A percentile compares a stretch with the other conserved stretches of the same genome.
phyloP scores from a whole-genome alignment of 495 filamentous ascomycete species.

The Penicillium pulvis region DNA sequence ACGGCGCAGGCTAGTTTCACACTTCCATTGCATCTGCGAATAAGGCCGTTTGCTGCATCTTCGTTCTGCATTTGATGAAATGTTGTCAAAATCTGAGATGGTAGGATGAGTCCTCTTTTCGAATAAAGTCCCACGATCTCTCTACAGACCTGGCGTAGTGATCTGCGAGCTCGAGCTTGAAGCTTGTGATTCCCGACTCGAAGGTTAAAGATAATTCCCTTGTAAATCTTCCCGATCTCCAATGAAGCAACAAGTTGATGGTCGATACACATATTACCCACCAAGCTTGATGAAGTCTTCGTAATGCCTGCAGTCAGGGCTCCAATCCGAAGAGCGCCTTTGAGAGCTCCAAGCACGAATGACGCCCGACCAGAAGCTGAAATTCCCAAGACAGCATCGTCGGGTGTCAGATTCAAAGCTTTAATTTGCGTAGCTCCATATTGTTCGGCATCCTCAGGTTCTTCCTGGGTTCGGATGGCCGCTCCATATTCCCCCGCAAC shows the following conservation, averaged over 20 bases:
- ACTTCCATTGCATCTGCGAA: neutral
- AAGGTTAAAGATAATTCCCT: neutral
- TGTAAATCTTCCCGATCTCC: conserved; percentile 42
- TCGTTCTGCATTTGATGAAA: too few species aligned
- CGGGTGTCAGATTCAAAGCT: conserved; percentile 24
- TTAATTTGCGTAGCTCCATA: conserved; percentile 28
- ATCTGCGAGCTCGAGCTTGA: neutral
- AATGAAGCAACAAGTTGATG: conserved; percentile 35
- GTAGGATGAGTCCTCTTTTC: neutral
- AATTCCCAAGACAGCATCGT: conserved; percentile 41
- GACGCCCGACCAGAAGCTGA: conserved; percentile 43
- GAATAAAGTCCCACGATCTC: neutral
- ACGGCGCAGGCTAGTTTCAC: neutral
- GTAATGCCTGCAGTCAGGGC: conserved; percentile 38
- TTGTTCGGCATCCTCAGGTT: conserved; percentile 37
- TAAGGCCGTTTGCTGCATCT: neutral
- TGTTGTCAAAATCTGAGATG: too few species aligned
- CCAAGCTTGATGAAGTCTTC: conserved; percentile 33
- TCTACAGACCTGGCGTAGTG: neutral
- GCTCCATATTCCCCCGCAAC: conserved; percentile 43
- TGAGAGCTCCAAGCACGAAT: conserved; percentile 39
- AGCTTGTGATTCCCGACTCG: neutral
- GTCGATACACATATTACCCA: conserved; percentile 29
- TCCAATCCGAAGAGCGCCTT: conserved; percentile 31
- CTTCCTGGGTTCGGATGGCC: conserved; percentile 40